Base-by-base conservation (phyloP, 225 moss, liverwort and hornwort genomes). In the Rhytidiadelphus loreus region DNA sequence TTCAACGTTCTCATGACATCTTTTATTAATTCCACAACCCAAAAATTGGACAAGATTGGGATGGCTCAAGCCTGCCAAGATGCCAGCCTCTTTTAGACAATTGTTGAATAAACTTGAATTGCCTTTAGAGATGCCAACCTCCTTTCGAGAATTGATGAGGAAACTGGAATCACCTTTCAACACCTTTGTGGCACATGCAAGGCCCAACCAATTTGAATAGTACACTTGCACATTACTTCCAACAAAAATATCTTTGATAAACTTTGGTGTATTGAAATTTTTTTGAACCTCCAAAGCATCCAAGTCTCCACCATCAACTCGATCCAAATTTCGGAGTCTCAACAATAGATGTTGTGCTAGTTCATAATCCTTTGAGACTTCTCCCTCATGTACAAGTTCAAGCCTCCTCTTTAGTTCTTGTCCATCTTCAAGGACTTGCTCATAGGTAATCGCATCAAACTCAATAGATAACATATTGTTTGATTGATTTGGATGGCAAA, bases 1-100 rank as follows among this genome's bases (percentile, higher is more conserved):
- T 4, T 0, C 6, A 16, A 8, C 0, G 4, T 11, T 44, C 16
- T 28, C 44, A 44, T 44, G 6, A 28, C 1, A 41, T 0, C 9
- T 22, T 44, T 44, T 28, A 0, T 3, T 17, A 17, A 72, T 28
- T 28, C 71, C 28, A 28, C 71, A 43, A 71, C 16, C 71, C 16
- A 71, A 43, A 71, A 69, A 69, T 39, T 69, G 69, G 4, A 69
- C 23, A 69, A 69, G 39, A 69, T 69, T 69, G 3, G 69, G 69
- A 69, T 69, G 69, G 23, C 23, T 69, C 23, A 69, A 69, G 39
- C 69, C 39, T 23, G 13, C 23, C 7, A 69, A 13, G 4, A 39
- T 69, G 24, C 69, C 24, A 13, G 13, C 39, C 22, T 69, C 69
- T 2, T 69, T 39, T 0, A 39, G 13, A 69, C 4, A 69, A 1